phyloP scores from a whole-genome alignment of 2,329 filamentous ascomycete genomes.

The Fusarium neocosmosporiellum region DNA sequence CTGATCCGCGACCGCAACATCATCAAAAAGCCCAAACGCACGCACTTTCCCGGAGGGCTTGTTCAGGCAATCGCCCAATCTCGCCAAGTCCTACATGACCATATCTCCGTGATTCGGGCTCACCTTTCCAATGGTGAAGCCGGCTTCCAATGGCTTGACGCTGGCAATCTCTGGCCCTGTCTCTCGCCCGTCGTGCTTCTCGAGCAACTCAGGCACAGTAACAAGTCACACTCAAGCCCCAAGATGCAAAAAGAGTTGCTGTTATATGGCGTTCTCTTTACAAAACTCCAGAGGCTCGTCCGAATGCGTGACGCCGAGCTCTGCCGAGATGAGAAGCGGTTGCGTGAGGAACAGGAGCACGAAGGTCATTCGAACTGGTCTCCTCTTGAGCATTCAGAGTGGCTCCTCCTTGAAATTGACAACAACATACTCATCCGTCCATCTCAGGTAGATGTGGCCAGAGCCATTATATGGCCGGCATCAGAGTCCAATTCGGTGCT shows the following conservation, averaged over 20 bases:
- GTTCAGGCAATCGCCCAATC: neutral
- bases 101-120: neutral
- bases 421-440: conserved; percentile 69
- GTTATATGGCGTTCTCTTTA: conserved; percentile 56
- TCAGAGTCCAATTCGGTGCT: conserved; percentile 67
- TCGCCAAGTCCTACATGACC: neutral
- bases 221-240: conserved; percentile 42
- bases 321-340: conserved; percentile 38
- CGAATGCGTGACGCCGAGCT: conserved; percentile 52
- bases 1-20: neutral
- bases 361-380: conserved; percentile 68
- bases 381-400: conserved; percentile 64
- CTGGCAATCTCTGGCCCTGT: conserved; percentile 58
- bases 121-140: neutral
- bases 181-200: conserved; percentile 57
- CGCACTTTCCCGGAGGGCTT: neutral
- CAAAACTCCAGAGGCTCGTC: conserved; percentile 56
- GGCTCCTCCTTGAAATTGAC: conserved; percentile 75
- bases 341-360: conserved; percentile 58
- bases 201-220: conserved; percentile 54
- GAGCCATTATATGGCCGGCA: conserved; percentile 65
- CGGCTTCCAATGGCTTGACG: conserved; percentile 52
- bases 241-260: conserved; percentile 56
- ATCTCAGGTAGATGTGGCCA: conserved; percentile 70
- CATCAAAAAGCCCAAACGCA: neutral